A percentile compares a stretch with the other conserved stretches of the same genome.
These are phyloP conservation scores for Panicum miliaceum DNA, from an alignment of 176 grass and related monocot genomes.

Conservation along the genomic window DNA sequence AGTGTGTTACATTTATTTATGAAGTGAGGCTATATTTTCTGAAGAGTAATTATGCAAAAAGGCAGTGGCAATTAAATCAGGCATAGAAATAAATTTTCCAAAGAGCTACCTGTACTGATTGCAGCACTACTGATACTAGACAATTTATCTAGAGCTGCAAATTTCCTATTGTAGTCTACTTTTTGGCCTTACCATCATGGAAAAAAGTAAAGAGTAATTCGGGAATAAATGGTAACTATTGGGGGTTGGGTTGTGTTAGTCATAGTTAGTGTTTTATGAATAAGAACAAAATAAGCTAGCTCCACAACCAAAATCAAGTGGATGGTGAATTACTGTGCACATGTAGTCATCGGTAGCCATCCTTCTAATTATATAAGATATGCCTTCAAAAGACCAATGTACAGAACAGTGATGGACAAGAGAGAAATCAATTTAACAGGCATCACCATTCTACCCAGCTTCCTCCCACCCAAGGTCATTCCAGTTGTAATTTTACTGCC, in stretches of 20 bases:
- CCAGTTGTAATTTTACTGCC: slow-evolving; percentile 13
- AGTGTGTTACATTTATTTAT: background rate
- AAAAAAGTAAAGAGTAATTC: slow-evolving; percentile 13
- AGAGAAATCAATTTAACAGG: background rate
- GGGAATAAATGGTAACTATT: background rate
- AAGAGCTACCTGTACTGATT: background rate
- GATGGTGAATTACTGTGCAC: background rate
- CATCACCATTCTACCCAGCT: slow-evolving; percentile 13
- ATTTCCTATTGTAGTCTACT: background rate
- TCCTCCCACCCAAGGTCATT: slow-evolving; percentile 12
- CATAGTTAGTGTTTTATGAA: background rate
- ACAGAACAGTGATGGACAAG: background rate
- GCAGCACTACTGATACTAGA: background rate
- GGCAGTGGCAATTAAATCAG: too few species aligned
- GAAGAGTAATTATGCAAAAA: slow-evolving; percentile 4
- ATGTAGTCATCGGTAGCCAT: background rate
- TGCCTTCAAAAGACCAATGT: background rate
- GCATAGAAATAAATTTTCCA: too few species aligned
- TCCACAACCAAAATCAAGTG: background rate
- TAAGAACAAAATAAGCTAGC: slow-evolving; percentile 9
- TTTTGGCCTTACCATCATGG: background rate
- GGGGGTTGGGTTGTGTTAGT: background rate
- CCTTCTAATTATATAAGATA: slow-evolving; percentile 26
- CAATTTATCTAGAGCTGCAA: slow-evolving; percentile 25
- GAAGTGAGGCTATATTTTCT: background rate